Evolutionary conservation across 2,329 filamentous ascomycete species (phyloP).

Genomic region (Clonostachys chloroleuca): DNA sequence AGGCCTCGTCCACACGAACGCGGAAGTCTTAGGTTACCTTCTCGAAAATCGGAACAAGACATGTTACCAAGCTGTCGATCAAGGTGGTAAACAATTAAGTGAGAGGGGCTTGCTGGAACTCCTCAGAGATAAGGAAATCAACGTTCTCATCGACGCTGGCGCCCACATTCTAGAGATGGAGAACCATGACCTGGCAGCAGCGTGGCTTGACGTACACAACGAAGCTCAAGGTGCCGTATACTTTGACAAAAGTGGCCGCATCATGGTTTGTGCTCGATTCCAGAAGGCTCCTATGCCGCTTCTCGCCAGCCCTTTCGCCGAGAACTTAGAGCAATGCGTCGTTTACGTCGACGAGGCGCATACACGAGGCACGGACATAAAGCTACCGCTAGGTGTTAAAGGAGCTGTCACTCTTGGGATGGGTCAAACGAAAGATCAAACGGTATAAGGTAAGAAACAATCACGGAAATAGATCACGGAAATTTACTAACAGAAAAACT

Average conservation of each 20-base stretch:
- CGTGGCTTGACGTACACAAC: constrained; percentile 43
- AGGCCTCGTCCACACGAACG: constrained; percentile 53
- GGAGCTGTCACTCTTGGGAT: constrained; percentile 54
- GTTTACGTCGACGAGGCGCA: constrained; percentile 60
- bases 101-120: constrained; percentile 38
- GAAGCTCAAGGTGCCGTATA: constrained; percentile 46
- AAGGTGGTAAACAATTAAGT: constrained; percentile 26
- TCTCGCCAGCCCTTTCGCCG: constrained; percentile 47
- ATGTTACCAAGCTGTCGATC: constrained; percentile 29
- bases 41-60: constrained; percentile 43
- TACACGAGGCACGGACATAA: constrained; percentile 56
- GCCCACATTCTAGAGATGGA: constrained; percentile 60
- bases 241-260: constrained; percentile 32
- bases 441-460: constrained; percentile 48
- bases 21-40: constrained; percentile 56
- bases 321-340: constrained; percentile 43
- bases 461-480: background rate
- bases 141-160: constrained; percentile 59
- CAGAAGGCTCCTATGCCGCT: constrained; percentile 42
- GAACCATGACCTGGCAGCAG: constrained; percentile 41
- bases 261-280: constrained; percentile 10
- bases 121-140: constrained; percentile 30
- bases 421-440: constrained; percentile 55
- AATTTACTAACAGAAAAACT: background rate
- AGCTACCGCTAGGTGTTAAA: constrained; percentile 37